These are phyloP conservation scores for Hydnum rufescens DNA, from an alignment of 768 basidiomycete species.

Conservation along the genomic window DNA sequence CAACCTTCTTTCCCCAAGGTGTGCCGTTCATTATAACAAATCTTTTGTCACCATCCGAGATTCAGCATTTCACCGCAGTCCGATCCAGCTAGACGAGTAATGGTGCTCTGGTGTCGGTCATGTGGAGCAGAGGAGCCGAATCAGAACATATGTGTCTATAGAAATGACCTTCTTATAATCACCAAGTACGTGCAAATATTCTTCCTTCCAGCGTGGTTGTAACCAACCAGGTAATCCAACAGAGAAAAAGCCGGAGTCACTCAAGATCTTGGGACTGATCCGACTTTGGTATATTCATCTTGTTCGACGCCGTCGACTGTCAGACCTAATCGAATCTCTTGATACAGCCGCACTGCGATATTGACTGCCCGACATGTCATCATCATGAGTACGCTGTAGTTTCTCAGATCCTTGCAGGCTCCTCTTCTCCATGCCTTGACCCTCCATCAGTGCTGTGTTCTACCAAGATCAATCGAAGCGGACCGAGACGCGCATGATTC, in stretches of 20 bases:
- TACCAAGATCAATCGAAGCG: conserved; percentile 97
- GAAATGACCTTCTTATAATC: conserved; percentile 81
- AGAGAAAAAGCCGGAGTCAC: conserved; percentile 92
- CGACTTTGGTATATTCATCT: conserved; percentile 44
- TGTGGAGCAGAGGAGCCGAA: conserved; percentile 72
- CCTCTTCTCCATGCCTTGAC: neutral
- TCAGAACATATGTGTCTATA: conserved; percentile 77
- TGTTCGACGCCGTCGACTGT: neutral
- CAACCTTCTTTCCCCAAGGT: conserved; percentile 11
- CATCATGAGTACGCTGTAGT: conserved; percentile 53
- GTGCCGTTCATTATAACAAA: neutral
- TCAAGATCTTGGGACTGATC: conserved; percentile 68
- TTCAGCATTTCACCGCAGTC: conserved; percentile 35
- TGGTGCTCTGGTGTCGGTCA: conserved; percentile 85
- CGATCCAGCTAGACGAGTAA: conserved; percentile 61
- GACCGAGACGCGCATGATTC: conserved; percentile 85
- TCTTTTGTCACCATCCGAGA: neutral
- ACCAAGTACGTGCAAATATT: conserved; percentile 44
- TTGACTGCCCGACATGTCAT: conserved; percentile 64
- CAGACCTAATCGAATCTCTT: neutral
- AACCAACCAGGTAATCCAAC: neutral
- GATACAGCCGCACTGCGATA: conserved; percentile 58
- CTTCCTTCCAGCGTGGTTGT: conserved; percentile 1
- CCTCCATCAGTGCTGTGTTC: conserved; percentile 49
- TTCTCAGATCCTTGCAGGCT: neutral